phyloP scores from a whole-genome alignment of 805 yeast species.

The Cephaloascus fragrans region DNA sequence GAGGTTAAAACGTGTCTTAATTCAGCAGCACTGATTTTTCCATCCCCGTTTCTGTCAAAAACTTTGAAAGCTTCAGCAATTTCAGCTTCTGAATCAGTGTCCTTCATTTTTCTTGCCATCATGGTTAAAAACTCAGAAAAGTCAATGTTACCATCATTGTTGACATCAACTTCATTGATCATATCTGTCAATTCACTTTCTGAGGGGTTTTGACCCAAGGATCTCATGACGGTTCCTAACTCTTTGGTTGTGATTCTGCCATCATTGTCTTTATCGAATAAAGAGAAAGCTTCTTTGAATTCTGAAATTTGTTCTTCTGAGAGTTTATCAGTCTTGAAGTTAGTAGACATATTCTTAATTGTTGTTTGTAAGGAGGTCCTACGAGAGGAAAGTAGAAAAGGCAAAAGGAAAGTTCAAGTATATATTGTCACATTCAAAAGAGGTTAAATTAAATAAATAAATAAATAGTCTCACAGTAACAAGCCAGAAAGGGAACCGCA shows the following conservation, averaged over 20 bases:
- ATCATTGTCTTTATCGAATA: constrained; percentile 94
- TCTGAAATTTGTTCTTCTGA: constrained; percentile 95
- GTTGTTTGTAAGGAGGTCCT: too few relatives aligned
- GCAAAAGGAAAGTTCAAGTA: too few relatives aligned
- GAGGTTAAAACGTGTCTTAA: constrained; percentile 94
- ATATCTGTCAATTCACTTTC: constrained; percentile 93
- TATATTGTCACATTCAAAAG: too few relatives aligned
- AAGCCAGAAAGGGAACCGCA: too few relatives aligned
- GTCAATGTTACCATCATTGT: constrained; percentile 72
- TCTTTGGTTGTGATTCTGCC: constrained; percentile 95
- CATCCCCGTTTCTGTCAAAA: constrained; percentile 93
- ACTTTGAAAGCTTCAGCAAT: constrained; percentile 97
- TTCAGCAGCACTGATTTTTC: constrained; percentile 93
- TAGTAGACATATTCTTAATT: background rate
- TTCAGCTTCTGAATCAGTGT: constrained; percentile 95
- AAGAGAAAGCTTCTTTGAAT: constrained; percentile 94
- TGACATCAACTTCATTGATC: constrained; percentile 94
- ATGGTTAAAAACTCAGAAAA: constrained; percentile 38
- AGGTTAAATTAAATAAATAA: too few relatives aligned
- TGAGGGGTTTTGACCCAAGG: constrained; percentile 95
- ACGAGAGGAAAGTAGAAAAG: too few relatives aligned
- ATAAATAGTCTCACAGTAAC: too few relatives aligned
- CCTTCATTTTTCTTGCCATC: constrained; percentile 69
- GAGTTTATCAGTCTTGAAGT: constrained; percentile 64
- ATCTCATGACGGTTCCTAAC: constrained; percentile 96